Evolutionary conservation across 768 basidiomycete genomes (phyloP).

Genomic region (Suillus hirtellus): DNA sequence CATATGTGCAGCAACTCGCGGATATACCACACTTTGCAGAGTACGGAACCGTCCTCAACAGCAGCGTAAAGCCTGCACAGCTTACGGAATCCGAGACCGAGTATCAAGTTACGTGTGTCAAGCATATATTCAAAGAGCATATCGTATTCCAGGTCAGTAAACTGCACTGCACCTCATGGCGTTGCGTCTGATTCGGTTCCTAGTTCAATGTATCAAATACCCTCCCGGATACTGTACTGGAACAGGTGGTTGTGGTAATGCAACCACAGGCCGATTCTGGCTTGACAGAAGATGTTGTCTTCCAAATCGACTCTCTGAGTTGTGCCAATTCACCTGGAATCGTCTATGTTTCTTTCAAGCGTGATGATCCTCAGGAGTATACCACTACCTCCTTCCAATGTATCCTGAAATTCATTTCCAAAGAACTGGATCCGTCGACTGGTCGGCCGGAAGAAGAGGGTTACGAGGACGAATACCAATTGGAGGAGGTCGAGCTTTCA

Average conservation of each 20-base stretch:
- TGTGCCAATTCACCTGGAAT: slow-evolving; percentile 75
- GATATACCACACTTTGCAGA: slow-evolving; percentile 83
- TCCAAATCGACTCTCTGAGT: slow-evolving; percentile 73
- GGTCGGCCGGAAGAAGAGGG: slow-evolving; percentile 97
- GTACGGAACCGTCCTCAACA: slow-evolving; percentile 88
- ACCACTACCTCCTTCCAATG: slow-evolving; percentile 85
- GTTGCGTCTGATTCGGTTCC: slow-evolving; percentile 14
- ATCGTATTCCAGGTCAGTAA: slow-evolving; percentile 89
- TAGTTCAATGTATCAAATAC: slow-evolving; percentile 99
- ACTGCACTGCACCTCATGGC: background rate
- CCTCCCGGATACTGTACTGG: slow-evolving; percentile 90
- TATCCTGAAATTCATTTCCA: slow-evolving; percentile 91
- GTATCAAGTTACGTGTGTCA: slow-evolving; percentile 95
- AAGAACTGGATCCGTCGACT: slow-evolving; percentile 94
- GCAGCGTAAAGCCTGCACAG: slow-evolving; percentile 72
- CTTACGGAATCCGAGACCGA: slow-evolving; percentile 98
- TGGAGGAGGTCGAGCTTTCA: slow-evolving; percentile 93
- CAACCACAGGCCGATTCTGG: slow-evolving; percentile 71
- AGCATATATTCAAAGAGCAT: slow-evolving; percentile 95
- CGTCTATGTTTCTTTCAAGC: slow-evolving; percentile 92
- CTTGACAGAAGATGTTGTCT: slow-evolving; percentile 92
- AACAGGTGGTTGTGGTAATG: slow-evolving; percentile 94
- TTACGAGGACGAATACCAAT: slow-evolving; percentile 98
- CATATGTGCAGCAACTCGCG: slow-evolving; percentile 81
- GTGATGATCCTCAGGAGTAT: slow-evolving; percentile 76